phyloP scores from a whole-genome alignment of 768 basidiomycete genomes.

The Auriscalpium orientale region DNA sequence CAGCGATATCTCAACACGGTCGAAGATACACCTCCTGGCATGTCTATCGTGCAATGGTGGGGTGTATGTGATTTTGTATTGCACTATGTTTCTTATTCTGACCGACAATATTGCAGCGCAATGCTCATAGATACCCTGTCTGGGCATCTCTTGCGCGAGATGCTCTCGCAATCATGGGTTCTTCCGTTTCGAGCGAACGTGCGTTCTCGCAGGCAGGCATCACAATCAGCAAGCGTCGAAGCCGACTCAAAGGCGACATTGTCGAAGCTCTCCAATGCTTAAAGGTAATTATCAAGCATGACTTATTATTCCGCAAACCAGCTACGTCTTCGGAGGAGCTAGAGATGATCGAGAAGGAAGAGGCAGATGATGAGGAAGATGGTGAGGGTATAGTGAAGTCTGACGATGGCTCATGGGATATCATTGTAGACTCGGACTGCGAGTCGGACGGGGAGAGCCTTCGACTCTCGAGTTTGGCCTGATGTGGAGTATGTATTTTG shows the following conservation, averaged over 20 bases:
- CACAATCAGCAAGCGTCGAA: conserved; percentile 24
- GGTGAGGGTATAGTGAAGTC: not conserved
- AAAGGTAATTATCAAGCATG: conserved; percentile 14
- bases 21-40: not conserved
- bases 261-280: conserved; percentile 21
- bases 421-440: not conserved
- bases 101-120: not conserved
- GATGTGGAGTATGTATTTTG: too few species aligned
- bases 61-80: not conserved
- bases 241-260: conserved; percentile 18
- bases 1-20: conserved; percentile 2
- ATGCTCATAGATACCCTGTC: conserved; percentile 21
- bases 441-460: not conserved
- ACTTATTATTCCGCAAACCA: conserved; percentile 12
- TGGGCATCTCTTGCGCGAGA: conserved; percentile 32
- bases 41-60: conserved; percentile 6
- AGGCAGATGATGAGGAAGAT: not conserved
- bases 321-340: not conserved
- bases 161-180: conserved; percentile 31
- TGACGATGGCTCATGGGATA: not conserved
- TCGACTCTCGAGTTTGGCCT: too few species aligned
- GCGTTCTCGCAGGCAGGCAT: conserved; percentile 35
- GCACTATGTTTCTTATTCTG: too few species aligned
- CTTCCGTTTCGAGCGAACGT: conserved; percentile 30
- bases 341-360: not conserved